Conservation (phyloP, 2,329 filamentous ascomycete species). For the Aspergillus texensis region DNA sequence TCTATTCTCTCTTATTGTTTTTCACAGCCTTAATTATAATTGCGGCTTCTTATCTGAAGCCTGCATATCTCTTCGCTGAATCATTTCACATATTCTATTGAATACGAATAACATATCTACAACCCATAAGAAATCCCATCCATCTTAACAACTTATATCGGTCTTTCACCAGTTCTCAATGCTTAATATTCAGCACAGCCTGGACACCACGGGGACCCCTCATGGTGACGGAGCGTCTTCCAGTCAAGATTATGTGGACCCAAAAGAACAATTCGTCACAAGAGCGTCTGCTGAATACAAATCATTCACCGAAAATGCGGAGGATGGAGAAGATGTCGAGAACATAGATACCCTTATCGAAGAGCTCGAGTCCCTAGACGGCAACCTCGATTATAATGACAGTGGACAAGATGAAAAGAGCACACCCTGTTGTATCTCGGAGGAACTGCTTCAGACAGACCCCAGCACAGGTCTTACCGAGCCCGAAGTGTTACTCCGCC, state of each 20-base stretch:
- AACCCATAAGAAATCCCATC: not conserved
- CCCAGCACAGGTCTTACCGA: slow-evolving; percentile 72
- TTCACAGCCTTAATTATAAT: not conserved
- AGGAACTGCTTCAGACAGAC: slow-evolving; percentile 78
- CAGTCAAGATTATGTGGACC: not conserved
- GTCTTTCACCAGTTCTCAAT: not conserved
- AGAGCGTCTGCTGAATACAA: not conserved
- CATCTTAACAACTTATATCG: not conserved
- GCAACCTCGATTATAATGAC: slow-evolving; percentile 65
- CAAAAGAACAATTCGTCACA: not conserved
- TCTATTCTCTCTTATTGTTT: not conserved
- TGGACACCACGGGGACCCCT: not conserved
- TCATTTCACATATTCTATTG: not conserved
- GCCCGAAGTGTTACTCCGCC: slow-evolving; percentile 63
- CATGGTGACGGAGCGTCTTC: not conserved
- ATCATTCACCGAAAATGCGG: slow-evolving; percentile 2
- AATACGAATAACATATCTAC: not conserved
- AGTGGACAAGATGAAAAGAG: slow-evolving; percentile 57
- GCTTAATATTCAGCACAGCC: not conserved
- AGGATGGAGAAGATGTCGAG: slow-evolving; percentile 74
- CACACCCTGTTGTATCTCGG: slow-evolving; percentile 64
- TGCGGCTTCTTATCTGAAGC: no score
- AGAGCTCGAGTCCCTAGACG: slow-evolving; percentile 76
- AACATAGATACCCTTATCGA: slow-evolving; percentile 86
- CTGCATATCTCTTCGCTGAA: not conserved